Percentiles rank a stretch among this genome's conserved stretches.
These are phyloP conservation scores for Coelastrella sp. DNA, from an alignment of 139 green algal genomes.

Conservation along the genomic window DNA sequence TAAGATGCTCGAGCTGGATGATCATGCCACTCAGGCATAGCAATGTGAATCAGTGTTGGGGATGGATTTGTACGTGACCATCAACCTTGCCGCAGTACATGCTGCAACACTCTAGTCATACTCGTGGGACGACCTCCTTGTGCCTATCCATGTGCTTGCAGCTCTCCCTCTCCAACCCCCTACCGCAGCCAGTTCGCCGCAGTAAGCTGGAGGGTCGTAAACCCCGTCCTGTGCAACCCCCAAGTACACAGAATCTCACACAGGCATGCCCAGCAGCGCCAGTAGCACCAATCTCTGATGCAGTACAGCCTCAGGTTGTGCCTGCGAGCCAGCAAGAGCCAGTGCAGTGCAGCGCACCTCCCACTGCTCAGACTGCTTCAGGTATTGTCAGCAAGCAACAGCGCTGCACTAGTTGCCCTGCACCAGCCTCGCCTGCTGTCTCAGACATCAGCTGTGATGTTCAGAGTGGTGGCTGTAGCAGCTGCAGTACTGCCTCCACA, in stretches of 20 bases:
- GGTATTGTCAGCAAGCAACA: conserved; percentile 32
- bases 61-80: too few species aligned
- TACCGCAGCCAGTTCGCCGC: conserved; percentile 56
- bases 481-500: conserved; percentile 15
- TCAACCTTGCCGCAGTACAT: too few species aligned
- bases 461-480: neutral
- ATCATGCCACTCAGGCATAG: too few species aligned
- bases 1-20: conserved; percentile 8
- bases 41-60: too few species aligned
- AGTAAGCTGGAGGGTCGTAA: conserved; percentile 57
- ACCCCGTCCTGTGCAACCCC: conserved; percentile 3
- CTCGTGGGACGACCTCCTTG: neutral
- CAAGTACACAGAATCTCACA: conserved; percentile 7
- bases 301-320: neutral
- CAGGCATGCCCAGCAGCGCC: conserved; percentile 3
- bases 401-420: conserved; percentile 3
- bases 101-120: too few species aligned
- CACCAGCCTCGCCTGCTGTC: neutral
- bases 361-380: too few species aligned
- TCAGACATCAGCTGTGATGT: neutral
- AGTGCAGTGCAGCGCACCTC: too few species aligned
- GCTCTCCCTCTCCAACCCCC: conserved; percentile 58
- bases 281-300: too few species aligned
- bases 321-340: conserved; percentile 5
- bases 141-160: conserved; percentile 6